A percentile compares a stretch with the other conserved stretches of the same genome.
Evolutionary conservation across 345 rosid species (phyloP).

Genomic region (Bruguiera gymnorhiza): DNA sequence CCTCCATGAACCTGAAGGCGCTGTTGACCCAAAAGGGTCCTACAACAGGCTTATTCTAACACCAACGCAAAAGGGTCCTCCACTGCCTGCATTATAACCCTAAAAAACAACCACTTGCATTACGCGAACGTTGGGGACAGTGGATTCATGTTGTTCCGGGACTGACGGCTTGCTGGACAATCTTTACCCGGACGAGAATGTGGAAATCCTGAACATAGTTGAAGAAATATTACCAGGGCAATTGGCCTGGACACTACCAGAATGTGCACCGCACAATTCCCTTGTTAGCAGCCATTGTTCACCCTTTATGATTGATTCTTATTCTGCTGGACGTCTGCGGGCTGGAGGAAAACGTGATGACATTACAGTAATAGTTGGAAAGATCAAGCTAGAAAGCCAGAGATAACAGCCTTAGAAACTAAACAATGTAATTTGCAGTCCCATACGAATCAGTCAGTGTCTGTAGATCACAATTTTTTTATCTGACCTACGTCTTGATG

Average conservation of each 20-base stretch:
- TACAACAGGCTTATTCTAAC: conserved; percentile 2
- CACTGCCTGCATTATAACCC: conserved; percentile 8
- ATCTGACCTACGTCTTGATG: too few relatives aligned
- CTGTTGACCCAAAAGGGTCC: conserved; percentile 16
- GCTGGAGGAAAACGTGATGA: not conserved
- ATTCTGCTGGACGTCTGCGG: not conserved
- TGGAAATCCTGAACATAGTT: not conserved
- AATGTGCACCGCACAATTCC: not conserved
- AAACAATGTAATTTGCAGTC: too few relatives aligned
- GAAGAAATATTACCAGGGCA: not conserved
- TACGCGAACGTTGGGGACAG: not conserved
- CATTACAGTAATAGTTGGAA: not conserved
- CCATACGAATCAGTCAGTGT: too few relatives aligned
- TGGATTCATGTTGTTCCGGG: not conserved
- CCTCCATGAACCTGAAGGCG: not conserved
- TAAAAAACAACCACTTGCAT: not conserved
- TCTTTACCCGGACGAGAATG: not conserved
- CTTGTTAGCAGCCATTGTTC: not conserved
- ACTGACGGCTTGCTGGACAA: conserved; percentile 8
- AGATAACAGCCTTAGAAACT: too few relatives aligned
- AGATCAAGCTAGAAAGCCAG: not conserved
- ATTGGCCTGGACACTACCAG: not conserved
- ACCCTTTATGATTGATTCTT: not conserved
- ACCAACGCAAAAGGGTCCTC: conserved; percentile 13
- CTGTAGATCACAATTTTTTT: too few relatives aligned